phyloP scores from a whole-genome alignment of 768 basidiomycete genomes.

The Agaricus blazei region DNA sequence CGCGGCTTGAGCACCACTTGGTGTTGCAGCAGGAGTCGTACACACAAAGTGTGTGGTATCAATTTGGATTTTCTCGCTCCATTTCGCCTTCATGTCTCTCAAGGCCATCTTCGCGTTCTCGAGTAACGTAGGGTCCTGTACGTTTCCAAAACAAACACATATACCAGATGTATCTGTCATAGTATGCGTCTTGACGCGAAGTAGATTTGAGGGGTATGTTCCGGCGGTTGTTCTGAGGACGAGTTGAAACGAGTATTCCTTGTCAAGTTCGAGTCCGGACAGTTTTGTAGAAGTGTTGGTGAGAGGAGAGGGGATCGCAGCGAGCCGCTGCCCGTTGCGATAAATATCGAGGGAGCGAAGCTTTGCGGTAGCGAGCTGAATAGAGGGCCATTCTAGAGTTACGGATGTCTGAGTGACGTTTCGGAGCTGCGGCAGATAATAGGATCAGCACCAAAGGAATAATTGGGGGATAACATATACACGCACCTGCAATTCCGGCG shows the following conservation, averaged over 20 bases:
- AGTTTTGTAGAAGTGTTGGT: slow-evolving; percentile 87
- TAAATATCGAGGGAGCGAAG: slow-evolving; percentile 90
- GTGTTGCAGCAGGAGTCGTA: slow-evolving; percentile 77
- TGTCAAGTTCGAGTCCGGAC: slow-evolving; percentile 73
- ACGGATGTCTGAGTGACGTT: slow-evolving; percentile 97
- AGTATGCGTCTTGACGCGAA: slow-evolving; percentile 85
- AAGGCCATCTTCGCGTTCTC: slow-evolving; percentile 81
- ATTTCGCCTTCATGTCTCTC: slow-evolving; percentile 81
- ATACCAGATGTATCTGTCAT: slow-evolving; percentile 96
- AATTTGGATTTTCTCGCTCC: slow-evolving; percentile 91
- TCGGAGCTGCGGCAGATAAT: slow-evolving; percentile 51
- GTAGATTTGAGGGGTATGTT: slow-evolving; percentile 77
- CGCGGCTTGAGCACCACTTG: slow-evolving; percentile 48
- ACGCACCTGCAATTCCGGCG: slow-evolving; percentile 71
- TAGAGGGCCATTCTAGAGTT: slow-evolving; percentile 89
- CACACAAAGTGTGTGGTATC: slow-evolving; percentile 99
- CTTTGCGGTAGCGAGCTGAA: slow-evolving; percentile 82
- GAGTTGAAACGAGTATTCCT: slow-evolving; percentile 93
- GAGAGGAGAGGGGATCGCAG: slow-evolving; percentile 75
- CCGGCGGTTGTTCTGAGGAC: slow-evolving; percentile 91
- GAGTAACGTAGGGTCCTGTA: slow-evolving; percentile 69
- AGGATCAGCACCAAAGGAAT: background rate
- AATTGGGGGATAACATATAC: background rate
- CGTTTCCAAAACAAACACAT: slow-evolving; percentile 89
- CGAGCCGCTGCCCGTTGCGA: slow-evolving; percentile 84